Evolutionary conservation across 495 filamentous ascomycete species (phyloP), one percentile per base, ranked within the genome.

Genomic region (Daldinia caldariorum): DNA sequence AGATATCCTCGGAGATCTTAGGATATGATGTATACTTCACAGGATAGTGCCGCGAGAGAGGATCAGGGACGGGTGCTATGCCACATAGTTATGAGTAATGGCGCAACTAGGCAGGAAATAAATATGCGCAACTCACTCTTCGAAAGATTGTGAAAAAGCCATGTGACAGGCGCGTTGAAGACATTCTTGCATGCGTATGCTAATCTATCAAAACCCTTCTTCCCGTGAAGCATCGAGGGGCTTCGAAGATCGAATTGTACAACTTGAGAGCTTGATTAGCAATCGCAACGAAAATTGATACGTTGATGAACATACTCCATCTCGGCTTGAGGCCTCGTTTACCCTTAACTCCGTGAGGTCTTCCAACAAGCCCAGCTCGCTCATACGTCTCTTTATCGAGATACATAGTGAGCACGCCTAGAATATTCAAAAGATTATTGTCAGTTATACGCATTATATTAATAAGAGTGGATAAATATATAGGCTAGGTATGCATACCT

Each of bases 331-430:
- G 62, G 9, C 83, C 85, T 8, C 87, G 79, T 43, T 81, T 82
- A 26, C 85, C 85, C 64, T 87, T 88, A 29, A 80, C 82, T 5
- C 83, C 85, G 58, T 87, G 78, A 7, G 92, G 88, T 54, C 90
- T 89, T 2, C 95, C 95, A 0, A 89, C 87, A 3, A 99, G 80
- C 0, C 95, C 95, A 45, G 91, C 90, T 49, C 90, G 85, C 73
- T 99, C 95, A 75, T 93, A 97, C 6, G 88, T 87, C 61, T 95
- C 90, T 67, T 90, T 95, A 49, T 92, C 90, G 8, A 98, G 83
- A 58, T 92, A 90, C 66, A 98, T 84, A 38, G 84, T 88, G 59
- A 98, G 83, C 6, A 89, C 77, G 0, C 92, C 92, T 92, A 68
- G 5, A 61, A 3, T 43, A 41, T 31, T 34, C 26, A 26, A 26